Conservation (phyloP, 208 protist species). For the Spongospora subterranea region DNA sequence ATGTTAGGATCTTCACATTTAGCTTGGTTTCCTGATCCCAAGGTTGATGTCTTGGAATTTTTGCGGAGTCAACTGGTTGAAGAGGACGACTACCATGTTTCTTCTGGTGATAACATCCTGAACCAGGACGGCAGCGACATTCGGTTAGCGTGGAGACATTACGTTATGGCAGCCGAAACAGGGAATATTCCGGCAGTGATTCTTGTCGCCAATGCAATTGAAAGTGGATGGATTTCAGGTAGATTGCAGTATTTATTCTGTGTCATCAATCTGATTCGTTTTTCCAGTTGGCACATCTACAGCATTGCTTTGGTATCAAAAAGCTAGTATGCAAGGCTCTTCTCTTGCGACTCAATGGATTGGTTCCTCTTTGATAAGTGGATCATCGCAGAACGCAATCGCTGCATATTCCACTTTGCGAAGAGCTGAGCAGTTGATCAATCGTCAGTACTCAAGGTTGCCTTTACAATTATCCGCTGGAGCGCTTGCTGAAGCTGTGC, state of each 20-base stretch:
- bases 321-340: background rate
- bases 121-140: background rate
- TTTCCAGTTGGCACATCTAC: background rate
- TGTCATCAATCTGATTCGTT: background rate
- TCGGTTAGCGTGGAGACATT: background rate
- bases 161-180: background rate
- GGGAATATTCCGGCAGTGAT: background rate
- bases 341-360: background rate
- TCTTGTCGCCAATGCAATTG: background rate
- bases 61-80: background rate
- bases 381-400: background rate
- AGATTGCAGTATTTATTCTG: background rate
- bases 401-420: background rate
- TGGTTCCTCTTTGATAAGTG: background rate
- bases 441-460: too few species aligned
- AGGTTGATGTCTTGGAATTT: background rate
- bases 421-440: background rate
- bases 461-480: too few species aligned
- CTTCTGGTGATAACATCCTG: background rate
- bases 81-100: background rate
- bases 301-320: background rate
- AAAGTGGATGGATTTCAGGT: background rate
- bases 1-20: background rate
- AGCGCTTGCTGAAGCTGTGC: too few species aligned
- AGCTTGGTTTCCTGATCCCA: background rate